Evolutionary conservation across 495 filamentous ascomycete genomes (phyloP), one percentile per base, ranked within the genome.

Genomic region (Penicillium turbatum): DNA sequence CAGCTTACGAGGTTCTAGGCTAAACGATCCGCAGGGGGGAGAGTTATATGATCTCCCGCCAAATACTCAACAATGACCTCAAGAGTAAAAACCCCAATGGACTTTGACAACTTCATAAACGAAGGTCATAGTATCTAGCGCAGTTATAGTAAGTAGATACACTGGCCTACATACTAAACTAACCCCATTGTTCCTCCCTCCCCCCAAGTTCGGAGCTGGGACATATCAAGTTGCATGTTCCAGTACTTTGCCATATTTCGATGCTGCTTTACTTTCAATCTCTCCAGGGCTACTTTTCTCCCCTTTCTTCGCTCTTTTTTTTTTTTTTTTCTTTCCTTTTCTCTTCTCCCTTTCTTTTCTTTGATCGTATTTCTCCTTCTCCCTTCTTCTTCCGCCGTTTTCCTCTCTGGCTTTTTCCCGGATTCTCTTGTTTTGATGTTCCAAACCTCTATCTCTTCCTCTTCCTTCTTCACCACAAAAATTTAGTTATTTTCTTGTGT

Each of bases 401-500:
- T 52, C n/a, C 10, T 17, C 17, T 15, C n/a, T 24, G 21, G 21
- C n/a, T 34, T 27, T 29, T 41, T 30, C 32, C 35, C 36, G 16
- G 15, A 6, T 31, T 36, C 54, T 44, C 21, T 39, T 21, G 12
- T 29, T 51, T 42, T 35, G 10, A 35, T 46, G 17, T 62, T 54
- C 16, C 41, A 24, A 24, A 4, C 4, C 21, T 24, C 21, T 24
- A 2, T 24, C 21, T 24, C 21, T 24, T 4, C 21, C 21, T 24
- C 21, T 24, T 59, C 52, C 59, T 45, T 29, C 55, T 56, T 61
- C 55, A 45, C 52, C 56, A 55, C 29, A 31, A 34, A 47, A 29
- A 24, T 36, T 45, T 65, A 70, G 76, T 74, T 75, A 67, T 73
- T 72, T 69, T 67, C 67, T 44, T 43, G 13, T 13, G 15, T 8